Evolutionary conservation across 768 basidiomycete species (phyloP), one percentile per base, ranked within the genome.

Genomic region (Psilocybe sp.): DNA sequence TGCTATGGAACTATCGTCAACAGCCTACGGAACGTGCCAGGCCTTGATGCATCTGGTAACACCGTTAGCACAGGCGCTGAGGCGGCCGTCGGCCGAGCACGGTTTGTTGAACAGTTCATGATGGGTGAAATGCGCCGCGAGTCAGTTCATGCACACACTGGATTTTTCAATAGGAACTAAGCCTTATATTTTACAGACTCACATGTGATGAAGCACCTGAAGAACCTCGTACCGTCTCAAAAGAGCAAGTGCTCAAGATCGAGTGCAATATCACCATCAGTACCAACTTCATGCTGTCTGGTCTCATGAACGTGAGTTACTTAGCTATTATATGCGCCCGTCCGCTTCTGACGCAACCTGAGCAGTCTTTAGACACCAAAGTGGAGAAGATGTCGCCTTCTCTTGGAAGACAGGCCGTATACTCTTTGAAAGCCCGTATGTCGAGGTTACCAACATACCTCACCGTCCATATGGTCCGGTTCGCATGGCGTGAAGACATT

Each of bases 391-490:
- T 74, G 35, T 94, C 92, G 1, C 81, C 89, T 0, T 76, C 82
- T 3, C 75, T 99, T 1, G 86, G 82, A 1, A 83, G 94, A 11
- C 79, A 89, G 37, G 95, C 95, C 0, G 66, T 78, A 0, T 98
- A 98, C 72, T 83, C 75, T 16, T 85, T 91, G 61, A 83, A 80
- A 34, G 87, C 89, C 3, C 85, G 93, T 8, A 61, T 99, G 44
- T 82, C 90, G 10, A 81, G 95, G 16, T 73, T 98, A 11, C 97
- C 97, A 0, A 67, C 81, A 4, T 95, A 90, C 60, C 78, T 97
- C 16, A 85, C 87, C 5, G 82, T 98, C 4, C 93, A 98, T 60
- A 91, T 98, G 88, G 94, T 95, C 11, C 89, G 97, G 41, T 99
- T 98, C 66, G 87, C 85, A 48, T 99, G 97, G 97, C 76, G 92